Evolutionary conservation across 2,329 filamentous ascomycete genomes (phyloP).

Genomic region (Apiospora koreana): DNA sequence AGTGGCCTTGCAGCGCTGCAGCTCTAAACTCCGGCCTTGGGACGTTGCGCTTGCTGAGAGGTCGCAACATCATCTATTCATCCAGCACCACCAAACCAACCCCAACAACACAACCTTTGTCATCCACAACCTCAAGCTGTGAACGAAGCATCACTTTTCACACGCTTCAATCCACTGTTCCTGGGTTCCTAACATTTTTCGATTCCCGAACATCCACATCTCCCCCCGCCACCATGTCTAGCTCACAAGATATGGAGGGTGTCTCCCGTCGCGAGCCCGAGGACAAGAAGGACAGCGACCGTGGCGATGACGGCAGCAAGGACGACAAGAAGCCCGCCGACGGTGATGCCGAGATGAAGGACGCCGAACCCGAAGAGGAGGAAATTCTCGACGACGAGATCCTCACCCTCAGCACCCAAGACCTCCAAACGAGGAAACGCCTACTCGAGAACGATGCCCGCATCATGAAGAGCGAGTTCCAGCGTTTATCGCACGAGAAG

Average conservation of each 20-base stretch:
- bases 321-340: slow-evolving; percentile 57
- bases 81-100: not conserved
- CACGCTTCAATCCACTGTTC: not conserved
- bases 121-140: slow-evolving; percentile 5
- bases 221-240: slow-evolving; percentile 29
- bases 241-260: slow-evolving; percentile 28
- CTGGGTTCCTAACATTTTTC: not conserved
- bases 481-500: slow-evolving; percentile 93
- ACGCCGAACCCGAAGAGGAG: slow-evolving; percentile 73
- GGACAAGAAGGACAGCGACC: slow-evolving; percentile 56
- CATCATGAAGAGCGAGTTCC: slow-evolving; percentile 98
- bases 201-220: not conserved
- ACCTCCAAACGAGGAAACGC: slow-evolving; percentile 87
- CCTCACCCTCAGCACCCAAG: slow-evolving; percentile 86
- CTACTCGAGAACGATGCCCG: slow-evolving; percentile 96
- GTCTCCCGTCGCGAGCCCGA: slow-evolving; percentile 29
- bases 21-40: slow-evolving; percentile 9
- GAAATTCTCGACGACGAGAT: slow-evolving; percentile 92
- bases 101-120: not conserved
- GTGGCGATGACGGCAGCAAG: slow-evolving; percentile 57
- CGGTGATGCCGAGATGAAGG: slow-evolving; percentile 89
- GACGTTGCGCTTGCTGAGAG: slow-evolving; percentile 7
- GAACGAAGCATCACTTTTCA: not conserved
- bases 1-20: slow-evolving; percentile 7
- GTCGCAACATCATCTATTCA: slow-evolving; percentile 6